Evolutionary conservation across 768 basidiomycete genomes (phyloP).

Genomic region (Mycena metata): DNA sequence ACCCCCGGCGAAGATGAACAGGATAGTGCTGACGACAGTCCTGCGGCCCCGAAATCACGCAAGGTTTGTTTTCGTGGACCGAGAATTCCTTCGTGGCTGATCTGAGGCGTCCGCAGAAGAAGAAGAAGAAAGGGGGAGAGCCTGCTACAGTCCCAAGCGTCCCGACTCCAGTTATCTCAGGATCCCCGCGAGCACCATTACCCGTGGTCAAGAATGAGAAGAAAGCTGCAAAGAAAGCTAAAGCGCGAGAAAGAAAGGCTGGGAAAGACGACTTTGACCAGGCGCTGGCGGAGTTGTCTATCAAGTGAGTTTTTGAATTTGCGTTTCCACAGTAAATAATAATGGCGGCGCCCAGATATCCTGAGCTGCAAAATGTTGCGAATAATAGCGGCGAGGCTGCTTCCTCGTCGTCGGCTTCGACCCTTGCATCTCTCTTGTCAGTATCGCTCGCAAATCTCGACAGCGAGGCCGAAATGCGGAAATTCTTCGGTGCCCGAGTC

Average conservation of each 20-base stretch:
- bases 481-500: constrained; percentile 94
- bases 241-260: constrained; percentile 74
- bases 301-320: constrained; percentile 64
- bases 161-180: constrained; percentile 24
- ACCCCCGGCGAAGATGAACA: constrained; percentile 48
- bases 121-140: constrained; percentile 52
- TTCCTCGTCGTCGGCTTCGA: constrained; percentile 44
- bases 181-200: constrained; percentile 27
- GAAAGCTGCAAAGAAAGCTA: constrained; percentile 74
- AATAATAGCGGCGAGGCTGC: constrained; percentile 41
- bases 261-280: constrained; percentile 85
- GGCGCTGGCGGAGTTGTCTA: constrained; percentile 86
- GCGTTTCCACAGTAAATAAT: not conserved
- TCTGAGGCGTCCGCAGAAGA: constrained; percentile 52
- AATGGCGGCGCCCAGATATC: constrained; percentile 56
- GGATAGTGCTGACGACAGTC: constrained; percentile 47
- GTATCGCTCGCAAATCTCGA: constrained; percentile 90
- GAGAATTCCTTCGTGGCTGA: not conserved
- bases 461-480: constrained; percentile 89
- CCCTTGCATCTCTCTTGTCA: constrained; percentile 70
- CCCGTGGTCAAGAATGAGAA: constrained; percentile 58
- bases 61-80: constrained; percentile 49
- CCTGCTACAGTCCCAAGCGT: constrained; percentile 17
- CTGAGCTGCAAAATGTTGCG: constrained; percentile 60
- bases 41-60: constrained; percentile 49